Percentiles rank a stretch among this genome's conserved stretches.
phyloP scores from a whole-genome alignment of 73 alveolate species.

The Paramecium sonneborni region DNA sequence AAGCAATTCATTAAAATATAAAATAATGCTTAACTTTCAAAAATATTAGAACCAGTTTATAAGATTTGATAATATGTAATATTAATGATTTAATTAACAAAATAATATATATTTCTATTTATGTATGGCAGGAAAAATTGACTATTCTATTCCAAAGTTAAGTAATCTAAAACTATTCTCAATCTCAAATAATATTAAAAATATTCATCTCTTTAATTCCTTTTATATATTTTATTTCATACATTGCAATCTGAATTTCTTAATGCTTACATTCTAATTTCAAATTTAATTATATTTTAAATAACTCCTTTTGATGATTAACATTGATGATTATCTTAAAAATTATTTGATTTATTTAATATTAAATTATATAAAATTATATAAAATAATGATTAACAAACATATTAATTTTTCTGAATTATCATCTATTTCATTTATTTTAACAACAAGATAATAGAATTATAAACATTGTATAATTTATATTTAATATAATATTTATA shows the following conservation, averaged over 20 bases:
- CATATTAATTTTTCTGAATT: too few relatives aligned
- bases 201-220: neutral
- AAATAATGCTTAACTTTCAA: neutral
- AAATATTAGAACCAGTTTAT: constrained; percentile 19
- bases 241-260: neutral
- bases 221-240: neutral
- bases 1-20: constrained; percentile 4
- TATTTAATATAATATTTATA: too few relatives aligned
- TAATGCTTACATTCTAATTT: neutral
- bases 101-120: neutral
- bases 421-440: too few relatives aligned
- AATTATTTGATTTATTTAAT: too few relatives aligned
- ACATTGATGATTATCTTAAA: too few relatives aligned
- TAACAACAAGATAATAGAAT: too few relatives aligned
- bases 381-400: too few relatives aligned
- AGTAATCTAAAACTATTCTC: neutral
- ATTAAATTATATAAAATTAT: too few relatives aligned
- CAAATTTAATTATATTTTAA: neutral
- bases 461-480: too few relatives aligned
- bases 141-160: neutral
- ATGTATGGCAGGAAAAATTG: neutral
- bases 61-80: constrained; percentile 9
- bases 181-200: neutral
- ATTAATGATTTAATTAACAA: neutral
- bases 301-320: too few relatives aligned